Base-by-base conservation (phyloP, 1,284 basidiomycete species). In the Malassezia pachydermatis region DNA sequence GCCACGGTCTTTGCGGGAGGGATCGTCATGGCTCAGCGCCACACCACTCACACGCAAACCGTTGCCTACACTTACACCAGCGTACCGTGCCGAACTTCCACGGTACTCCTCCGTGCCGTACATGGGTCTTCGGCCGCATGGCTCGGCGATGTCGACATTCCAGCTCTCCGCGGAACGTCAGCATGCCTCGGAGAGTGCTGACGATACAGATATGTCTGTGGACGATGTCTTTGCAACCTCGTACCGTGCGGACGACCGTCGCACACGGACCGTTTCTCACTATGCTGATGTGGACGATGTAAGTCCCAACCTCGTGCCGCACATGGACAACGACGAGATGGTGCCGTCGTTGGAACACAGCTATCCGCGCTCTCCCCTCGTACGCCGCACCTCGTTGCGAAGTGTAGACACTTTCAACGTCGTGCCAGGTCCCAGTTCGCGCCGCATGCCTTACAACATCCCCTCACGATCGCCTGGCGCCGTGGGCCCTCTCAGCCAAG, bases 241-340 rank as follows among this genome's bases (percentile, higher is more conserved):
- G 1, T 51, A 57, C 11, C 55, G 59, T 33, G 48, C 54, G 13
- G 53, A 54, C 20, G 55, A 57, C 36, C 52, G 48, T 11, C 49
- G 57, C 11, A 52, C 50, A 1, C 58, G 54, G 23, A 48, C 55
- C 5, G 14, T 25, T 3, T 23, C 38, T 27, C n/a, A 37, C 16
- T 41, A 55, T 8, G 51, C 55, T 2, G 43, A 45, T 42, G 11
- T 45, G 9, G 42, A 50, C 7, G 33, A 41, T 3, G 5, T 32
- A 16, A 54, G 37, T n/a, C 49, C 55, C 10, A 44, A 58, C 34
- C 49, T 66, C 36, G 63, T 11, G 52, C 45, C 65, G 57, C 16
- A 54, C 50, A 45, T 55, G 41, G 63, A 62, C 56, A 25, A 62
- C 19, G 48, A 51, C 11, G 48, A 45, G 11, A 20, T 13, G 11